Evolutionary conservation across 2,329 filamentous ascomycete genomes (phyloP), one percentile per base, ranked within the genome.

Genomic region (Pleoardoris graminearum): DNA sequence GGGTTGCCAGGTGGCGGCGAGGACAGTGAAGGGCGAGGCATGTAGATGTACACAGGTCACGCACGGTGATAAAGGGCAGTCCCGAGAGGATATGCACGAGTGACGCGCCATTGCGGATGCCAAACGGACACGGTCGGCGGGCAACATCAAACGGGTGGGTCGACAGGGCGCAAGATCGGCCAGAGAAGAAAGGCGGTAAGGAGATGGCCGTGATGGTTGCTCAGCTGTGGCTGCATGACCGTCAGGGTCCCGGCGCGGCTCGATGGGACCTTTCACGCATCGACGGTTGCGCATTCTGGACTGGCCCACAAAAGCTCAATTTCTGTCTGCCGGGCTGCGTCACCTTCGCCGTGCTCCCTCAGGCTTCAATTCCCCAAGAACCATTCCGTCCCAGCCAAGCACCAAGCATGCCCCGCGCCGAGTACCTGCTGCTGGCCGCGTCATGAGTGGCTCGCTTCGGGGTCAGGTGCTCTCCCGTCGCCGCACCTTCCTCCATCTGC

Each of bases 171-270:
- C 43, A 51, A 30, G 27, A 37, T 32, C 29, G 14, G 37, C 19
- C 45, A 48, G 46, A 25, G 37, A 48, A 25, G 37, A 48, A 41
- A 37, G 45, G 55, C 51, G 51, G 51, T 57, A 53, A 54, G 45
- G n/a, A n/a, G n/a, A n/a, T n/a, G n/a, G n/a, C n/a, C n/a, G n/a
- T n/a, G n/a, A n/a, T n/a, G 43, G 53, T n/a, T 19, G 21, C 25
- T 17, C 32, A 8, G 19, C n/a, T 19, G 32, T 39, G 23, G 48
- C 48, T 27, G 48, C 23, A 17, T 7, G n/a, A n/a, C n/a, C n/a
- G n/a, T 25, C 37, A 50, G 33, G 35, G 35, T 39, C 23, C 25
- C 23, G 11, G 1, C 25, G 45, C 33, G 33, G 22, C 35, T 38
- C 45, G 33, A 39, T 30, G 17, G 10, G n/a, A 5, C 23, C 25